Evolutionary conservation across 169 alveolate species (phyloP), one percentile per base, ranked within the genome.

Genomic region (Cryptosporidium meleagridis): DNA sequence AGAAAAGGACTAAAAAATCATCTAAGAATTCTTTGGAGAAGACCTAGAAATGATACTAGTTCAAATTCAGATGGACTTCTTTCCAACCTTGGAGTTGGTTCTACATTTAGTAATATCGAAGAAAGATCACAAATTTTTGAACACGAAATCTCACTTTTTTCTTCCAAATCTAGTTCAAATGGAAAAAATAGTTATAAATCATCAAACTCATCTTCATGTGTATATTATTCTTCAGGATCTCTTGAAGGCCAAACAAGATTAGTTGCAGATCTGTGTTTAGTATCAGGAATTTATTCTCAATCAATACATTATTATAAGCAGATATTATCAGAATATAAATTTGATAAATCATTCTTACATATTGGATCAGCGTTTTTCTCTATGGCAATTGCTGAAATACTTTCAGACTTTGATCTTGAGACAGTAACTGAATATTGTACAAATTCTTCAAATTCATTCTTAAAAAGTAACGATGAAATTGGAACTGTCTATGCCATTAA

Each of bases 1-100:
- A 80, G 89, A 62, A 80, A 80, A 37, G 89, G 89, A n/a, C 31
- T 80, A 0, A 80, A 80, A 62, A 80, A 65, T 26, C 89, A 80
- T 35, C 51, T 80, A 7, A 37, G 89, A 26, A 80, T 80, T 23
- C 44, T 80, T n/a, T 80, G 89, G 89, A 80, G 89, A 62, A 80
- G 75, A 41, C 89, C 89, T n/a, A 80, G 75, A 80, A 59, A 44
- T 23, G 89, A 80, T 16, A 26, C 51, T 1, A 39, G 5, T 51
- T 5, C 52, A 39, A 80, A 18, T 33, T 80, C 89, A 10, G 89
- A 80, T 3, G 68, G 89, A 29, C 68, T 80, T 6, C 68, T 80
- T 10, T 80, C 89, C 4, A 80, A 75, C 23, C 51, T 80, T 23
- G 89, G 89, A 37, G 75, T 80, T 59, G 75, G 80, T 6, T 45